Conservation (phyloP, 1,284 basidiomycete genomes). For the Trichosporon ovoides region DNA sequence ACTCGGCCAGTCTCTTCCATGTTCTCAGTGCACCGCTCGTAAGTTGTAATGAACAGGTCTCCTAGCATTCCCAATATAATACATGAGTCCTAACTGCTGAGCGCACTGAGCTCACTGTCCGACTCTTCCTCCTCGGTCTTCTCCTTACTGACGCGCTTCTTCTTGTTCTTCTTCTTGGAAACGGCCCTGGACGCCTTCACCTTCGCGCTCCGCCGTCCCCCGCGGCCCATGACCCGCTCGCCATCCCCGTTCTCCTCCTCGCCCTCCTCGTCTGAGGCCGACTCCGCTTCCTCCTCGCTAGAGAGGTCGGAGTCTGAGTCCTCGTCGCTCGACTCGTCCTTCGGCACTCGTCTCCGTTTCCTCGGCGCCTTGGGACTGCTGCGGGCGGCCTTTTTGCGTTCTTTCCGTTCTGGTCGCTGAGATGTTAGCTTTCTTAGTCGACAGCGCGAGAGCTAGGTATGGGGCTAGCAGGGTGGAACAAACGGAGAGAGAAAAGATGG, state of each 20-base stretch:
- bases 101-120: not conserved
- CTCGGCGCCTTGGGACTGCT: constrained; percentile 7
- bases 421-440: not conserved
- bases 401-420: not conserved
- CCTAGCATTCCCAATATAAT: too few species aligned
- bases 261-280: too few species aligned
- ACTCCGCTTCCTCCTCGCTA: constrained; percentile 7
- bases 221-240: constrained; percentile 37
- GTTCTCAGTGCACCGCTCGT: too few species aligned
- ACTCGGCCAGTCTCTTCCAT: too few species aligned
- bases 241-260: constrained; percentile 21
- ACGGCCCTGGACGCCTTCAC: constrained; percentile 21
- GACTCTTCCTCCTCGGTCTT: too few species aligned
- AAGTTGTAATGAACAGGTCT: too few species aligned
- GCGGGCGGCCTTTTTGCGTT: constrained; percentile 4
- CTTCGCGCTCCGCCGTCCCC: constrained; percentile 42
- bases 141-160: not conserved
- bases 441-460: too few species aligned
- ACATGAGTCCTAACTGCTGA: not conserved
- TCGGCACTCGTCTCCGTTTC: constrained; percentile 13
- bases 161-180: not conserved
- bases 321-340: constrained; percentile 18
- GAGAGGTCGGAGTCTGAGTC: constrained; percentile 15
- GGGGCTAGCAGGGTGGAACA: too few species aligned
- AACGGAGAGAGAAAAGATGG: too few species aligned